Percentiles rank a stretch among this genome's conserved stretches.
phyloP scores from a whole-genome alignment of 169 alveolate species.

The Plasmodium gallinaceum region DNA sequence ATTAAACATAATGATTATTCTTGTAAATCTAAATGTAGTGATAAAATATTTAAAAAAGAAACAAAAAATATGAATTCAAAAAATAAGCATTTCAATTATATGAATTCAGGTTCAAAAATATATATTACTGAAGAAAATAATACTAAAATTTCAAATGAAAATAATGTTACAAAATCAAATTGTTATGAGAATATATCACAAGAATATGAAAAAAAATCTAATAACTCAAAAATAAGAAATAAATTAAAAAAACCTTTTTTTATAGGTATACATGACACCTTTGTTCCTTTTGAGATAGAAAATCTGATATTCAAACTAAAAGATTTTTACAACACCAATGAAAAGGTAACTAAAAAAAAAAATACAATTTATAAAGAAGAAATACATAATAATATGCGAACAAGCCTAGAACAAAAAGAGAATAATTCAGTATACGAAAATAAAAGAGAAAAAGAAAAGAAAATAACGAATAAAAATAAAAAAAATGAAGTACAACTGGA shows the following conservation, averaged over 20 bases:
- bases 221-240: not conserved
- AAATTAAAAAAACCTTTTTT: constrained; percentile 53
- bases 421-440: not conserved
- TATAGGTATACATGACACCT: constrained; percentile 54
- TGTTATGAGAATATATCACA: not conserved
- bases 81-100: constrained; percentile 8
- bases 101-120: constrained; percentile 8
- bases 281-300: constrained; percentile 69
- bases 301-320: constrained; percentile 21
- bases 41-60: constrained; percentile 61
- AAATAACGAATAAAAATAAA: not conserved
- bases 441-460: not conserved
- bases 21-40: constrained; percentile 29
- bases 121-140: constrained; percentile 36
- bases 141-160: constrained; percentile 15
- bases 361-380: not conserved
- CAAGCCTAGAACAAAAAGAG: not conserved
- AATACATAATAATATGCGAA: constrained; percentile 28
- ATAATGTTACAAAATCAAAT: not conserved
- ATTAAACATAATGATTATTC: constrained; percentile 35
- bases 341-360: constrained; percentile 36
- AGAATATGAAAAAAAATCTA: not conserved
- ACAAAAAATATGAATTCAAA: constrained; percentile 1
- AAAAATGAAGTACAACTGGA: not conserved
- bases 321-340: not conserved